Evolutionary conservation across 306 rosid genomes (phyloP).

Genomic region (Casuarina cunninghamiana): DNA sequence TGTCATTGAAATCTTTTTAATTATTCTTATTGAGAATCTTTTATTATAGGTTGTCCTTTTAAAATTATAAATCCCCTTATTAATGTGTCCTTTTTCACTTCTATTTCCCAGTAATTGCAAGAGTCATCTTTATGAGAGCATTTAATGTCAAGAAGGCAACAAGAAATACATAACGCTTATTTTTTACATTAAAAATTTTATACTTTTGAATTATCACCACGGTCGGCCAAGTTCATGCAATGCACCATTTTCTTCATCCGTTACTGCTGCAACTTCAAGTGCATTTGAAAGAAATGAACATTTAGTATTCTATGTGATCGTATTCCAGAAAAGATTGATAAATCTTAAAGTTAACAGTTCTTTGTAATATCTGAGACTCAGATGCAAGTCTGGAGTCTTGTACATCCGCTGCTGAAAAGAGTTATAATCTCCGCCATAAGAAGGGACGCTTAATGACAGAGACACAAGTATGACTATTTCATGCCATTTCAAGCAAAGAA

Average conservation of each 20-base stretch:
- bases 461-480: background rate
- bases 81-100: too few species aligned
- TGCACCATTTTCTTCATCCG: background rate
- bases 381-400: slow-evolving; percentile 92
- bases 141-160: too few species aligned
- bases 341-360: slow-evolving; percentile 76
- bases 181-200: background rate
- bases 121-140: too few species aligned
- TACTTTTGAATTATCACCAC: background rate
- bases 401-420: slow-evolving; percentile 67
- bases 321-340: slow-evolving; percentile 10
- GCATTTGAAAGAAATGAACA: background rate
- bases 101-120: too few species aligned
- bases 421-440: slow-evolving; percentile 11
- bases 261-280: background rate
- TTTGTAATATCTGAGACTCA: slow-evolving; percentile 64
- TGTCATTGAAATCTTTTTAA: slow-evolving; percentile 46
- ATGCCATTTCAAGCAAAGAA: background rate
- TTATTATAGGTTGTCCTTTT: too few species aligned
- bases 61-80: too few species aligned
- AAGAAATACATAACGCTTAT: too few species aligned
- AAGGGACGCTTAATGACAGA: background rate
- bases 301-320: background rate
- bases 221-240: background rate
- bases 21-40: slow-evolving; percentile 70